Base-by-base conservation (phyloP, 768 basidiomycete genomes). In the Termitomyces sp. region DNA sequence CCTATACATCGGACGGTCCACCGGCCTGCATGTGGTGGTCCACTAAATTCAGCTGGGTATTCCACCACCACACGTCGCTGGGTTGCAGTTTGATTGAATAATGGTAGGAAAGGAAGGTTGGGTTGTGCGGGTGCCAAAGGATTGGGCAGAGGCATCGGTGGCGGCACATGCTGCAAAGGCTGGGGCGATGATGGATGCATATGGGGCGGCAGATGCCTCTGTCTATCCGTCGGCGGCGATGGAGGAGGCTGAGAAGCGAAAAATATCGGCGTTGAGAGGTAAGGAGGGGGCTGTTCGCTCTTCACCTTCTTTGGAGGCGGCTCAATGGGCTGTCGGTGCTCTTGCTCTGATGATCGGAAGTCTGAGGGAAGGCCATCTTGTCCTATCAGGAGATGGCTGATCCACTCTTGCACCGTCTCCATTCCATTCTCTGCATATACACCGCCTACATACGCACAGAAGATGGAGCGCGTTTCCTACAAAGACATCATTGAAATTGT, bases 11-110 rank as follows among this genome's bases (percentile, higher is more conserved):
- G 75, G 35, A 85, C 82, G 38, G 68, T 75, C 89, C 89, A 91
- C 58, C 75, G 77, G 27, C 84, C 82, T 25, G 86, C 83, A 62
- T 91, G 89, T 5, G 84, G 72, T 17, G 86, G 87, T 41, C 89
- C 89, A 31, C 73, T 71, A 62, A 86, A 85, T 46, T 75, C 69
- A 5, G 85, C 81, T 12, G 75, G 72, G 62, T 89, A 91, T 50
- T 83, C 79, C 9, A 89, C 80, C 21, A 69, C 73, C 57, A 89
- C 74, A 44, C 85, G 78, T 40, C 87, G 82, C 62, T 89, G 88
- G 45, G 75, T 71, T 43, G 87, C 87, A 2, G 81, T 83, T 71
- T 90, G 85, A 67, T 90, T 90, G 70, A 91, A 90, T 31, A 87
- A 65, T 0, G 89, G 84, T 38, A 91, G 71, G 68, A 86, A 89